phyloP scores from a whole-genome alignment of 106 monocot species.

The Dendrobium nobile region DNA sequence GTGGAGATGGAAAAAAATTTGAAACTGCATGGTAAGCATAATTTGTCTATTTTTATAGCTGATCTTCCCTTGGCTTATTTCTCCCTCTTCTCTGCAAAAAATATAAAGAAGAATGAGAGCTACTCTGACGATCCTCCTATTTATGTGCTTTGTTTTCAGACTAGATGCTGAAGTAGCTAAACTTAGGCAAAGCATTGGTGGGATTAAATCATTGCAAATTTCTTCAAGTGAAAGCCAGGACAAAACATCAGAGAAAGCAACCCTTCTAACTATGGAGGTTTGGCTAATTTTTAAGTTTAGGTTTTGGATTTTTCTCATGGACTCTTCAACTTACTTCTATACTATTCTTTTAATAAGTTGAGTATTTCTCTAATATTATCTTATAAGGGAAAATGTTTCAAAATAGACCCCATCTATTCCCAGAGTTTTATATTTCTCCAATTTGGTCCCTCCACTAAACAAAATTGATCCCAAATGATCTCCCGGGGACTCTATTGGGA shows the following conservation, averaged over 20 bases:
- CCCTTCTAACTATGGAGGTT: conserved; percentile 49
- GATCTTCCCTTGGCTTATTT: not conserved
- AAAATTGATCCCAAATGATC: no score
- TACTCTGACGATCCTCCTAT: not conserved
- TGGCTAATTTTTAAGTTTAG: conserved; percentile 1
- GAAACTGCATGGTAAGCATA: not conserved
- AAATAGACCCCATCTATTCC: no score
- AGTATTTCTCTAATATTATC: no score
- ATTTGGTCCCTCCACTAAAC: no score
- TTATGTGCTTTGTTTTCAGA: conserved; percentile 34
- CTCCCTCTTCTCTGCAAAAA: not conserved
- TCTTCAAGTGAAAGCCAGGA: conserved; percentile 20
- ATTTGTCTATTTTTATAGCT: not conserved
- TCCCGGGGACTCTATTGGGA: no score
- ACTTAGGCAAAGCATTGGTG: conserved; percentile 52
- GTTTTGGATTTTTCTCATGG: not conserved
- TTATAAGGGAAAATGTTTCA: no score
- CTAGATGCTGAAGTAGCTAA: conserved; percentile 63
- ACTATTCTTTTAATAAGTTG: no score
- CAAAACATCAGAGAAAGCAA: conserved; percentile 23
- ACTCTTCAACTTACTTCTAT: no score
- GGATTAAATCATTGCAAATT: conserved; percentile 28
- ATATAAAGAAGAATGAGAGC: not conserved
- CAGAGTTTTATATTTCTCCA: no score
- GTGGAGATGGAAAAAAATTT: not conserved